Conservation (phyloP, 306 rosid genomes). For the Hippophae tibetana region DNA sequence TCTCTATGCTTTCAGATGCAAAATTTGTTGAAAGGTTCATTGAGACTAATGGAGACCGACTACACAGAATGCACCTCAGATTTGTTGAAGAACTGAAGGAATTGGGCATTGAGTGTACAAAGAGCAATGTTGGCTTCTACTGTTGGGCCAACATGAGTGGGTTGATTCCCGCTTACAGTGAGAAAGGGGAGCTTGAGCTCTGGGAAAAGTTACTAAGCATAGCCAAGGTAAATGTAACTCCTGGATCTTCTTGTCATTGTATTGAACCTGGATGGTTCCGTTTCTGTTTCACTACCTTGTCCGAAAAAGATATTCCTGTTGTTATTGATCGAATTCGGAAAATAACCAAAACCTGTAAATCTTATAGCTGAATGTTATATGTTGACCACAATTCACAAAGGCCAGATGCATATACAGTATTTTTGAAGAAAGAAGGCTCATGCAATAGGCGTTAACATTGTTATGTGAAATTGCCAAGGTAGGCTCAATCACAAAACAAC, state of each 20-base stretch:
- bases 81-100: conserved; percentile 67
- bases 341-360: conserved; percentile 41
- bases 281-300: conserved; percentile 56
- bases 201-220: conserved; percentile 79
- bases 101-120: conserved; percentile 54
- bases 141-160: conserved; percentile 91
- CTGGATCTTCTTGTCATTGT: conserved; percentile 80
- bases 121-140: conserved; percentile 70
- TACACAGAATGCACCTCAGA: conserved; percentile 32
- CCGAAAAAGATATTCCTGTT: conserved; percentile 59
- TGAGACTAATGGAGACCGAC: conserved; percentile 39
- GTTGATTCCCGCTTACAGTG: conserved; percentile 54
- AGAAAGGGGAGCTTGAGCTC: conserved; percentile 90
- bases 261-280: conserved; percentile 91
- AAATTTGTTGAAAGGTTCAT: conserved; percentile 44
- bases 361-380: conserved; percentile 34
- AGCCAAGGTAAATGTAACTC: conserved; percentile 67
- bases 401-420: conserved; percentile 2
- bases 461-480: no score
- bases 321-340: conserved; percentile 64
- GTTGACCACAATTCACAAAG: conserved; percentile 12
- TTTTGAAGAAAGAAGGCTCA: not conserved
- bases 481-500: no score
- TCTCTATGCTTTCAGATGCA: conserved; percentile 71
- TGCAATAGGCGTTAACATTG: no score